phyloP scores from a whole-genome alignment of 495 filamentous ascomycete species.

The Umbilicaria muhlenbergii region DNA sequence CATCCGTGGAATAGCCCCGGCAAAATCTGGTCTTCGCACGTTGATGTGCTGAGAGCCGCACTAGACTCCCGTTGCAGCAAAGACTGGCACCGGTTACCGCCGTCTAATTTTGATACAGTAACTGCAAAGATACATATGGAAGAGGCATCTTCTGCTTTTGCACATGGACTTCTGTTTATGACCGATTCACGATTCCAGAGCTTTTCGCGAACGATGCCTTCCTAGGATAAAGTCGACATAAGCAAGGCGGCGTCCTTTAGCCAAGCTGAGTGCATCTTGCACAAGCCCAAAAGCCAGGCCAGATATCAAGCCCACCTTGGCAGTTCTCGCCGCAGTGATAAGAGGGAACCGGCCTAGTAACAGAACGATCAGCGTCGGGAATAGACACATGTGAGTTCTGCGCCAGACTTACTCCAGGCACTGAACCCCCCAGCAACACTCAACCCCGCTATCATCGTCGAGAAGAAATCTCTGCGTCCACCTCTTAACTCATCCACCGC shows the following conservation, averaged over 20 bases:
- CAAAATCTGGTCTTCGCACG: too few species aligned
- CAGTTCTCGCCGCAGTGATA: constrained; percentile 67
- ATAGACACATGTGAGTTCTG: constrained; percentile 5
- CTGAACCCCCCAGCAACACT: constrained; percentile 76
- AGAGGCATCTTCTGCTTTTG: too few species aligned
- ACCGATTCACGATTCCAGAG: too few species aligned
- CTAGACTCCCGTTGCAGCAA: too few species aligned
- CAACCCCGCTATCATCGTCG: constrained; percentile 64
- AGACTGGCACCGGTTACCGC: too few species aligned
- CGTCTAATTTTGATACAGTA: too few species aligned
- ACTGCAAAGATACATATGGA: too few species aligned
- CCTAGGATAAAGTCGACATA: constrained; percentile 56
- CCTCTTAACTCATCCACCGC: constrained; percentile 62
- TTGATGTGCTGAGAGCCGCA: too few species aligned
- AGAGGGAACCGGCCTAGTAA: constrained; percentile 62
- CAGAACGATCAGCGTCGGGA: constrained; percentile 1
- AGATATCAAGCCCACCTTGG: constrained; percentile 59
- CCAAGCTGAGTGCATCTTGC: constrained; percentile 52
- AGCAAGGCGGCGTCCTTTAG: constrained; percentile 50
- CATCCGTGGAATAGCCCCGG: too few species aligned
- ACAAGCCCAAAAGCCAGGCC: constrained; percentile 67
- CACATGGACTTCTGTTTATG: too few species aligned
- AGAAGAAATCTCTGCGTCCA: constrained; percentile 51
- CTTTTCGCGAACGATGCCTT: constrained; percentile 10
- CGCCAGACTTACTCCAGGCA: constrained; percentile 50